Base-by-base conservation (phyloP, 257 asterid genomes). In the Phtheirospermum japonicum region DNA sequence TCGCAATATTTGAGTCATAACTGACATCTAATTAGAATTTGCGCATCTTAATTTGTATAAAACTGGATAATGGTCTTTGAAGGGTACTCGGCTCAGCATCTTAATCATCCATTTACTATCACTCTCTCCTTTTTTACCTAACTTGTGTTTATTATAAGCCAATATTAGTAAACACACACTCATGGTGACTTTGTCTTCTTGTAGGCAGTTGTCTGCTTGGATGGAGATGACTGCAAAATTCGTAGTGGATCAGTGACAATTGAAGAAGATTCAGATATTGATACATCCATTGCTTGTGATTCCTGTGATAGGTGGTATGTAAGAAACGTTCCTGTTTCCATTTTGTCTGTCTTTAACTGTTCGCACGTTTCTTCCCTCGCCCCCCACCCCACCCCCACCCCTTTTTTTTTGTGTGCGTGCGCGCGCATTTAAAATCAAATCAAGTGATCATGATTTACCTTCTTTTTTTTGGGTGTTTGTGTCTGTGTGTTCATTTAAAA, bases 161-260 rank as follows among this genome's bases (percentile, higher is more conserved):
- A 56, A 19, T 61, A 57, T 72, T 66, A 63, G 56, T 68, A 66
- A 67, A 67, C 71, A 55, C 64, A 73, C 55, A 54, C 78, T 73
- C 71, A 60, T 68, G 58, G 68, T 59, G 57, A 32, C 67, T 74
- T 78, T 78, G 55, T 71, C 78, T 57, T 81, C 74, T 80, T 76
- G 71, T 82, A 93, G 99, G 88, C 99, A 79, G 99, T 93, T 82
- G 84, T 76, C 79, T 93, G 99, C 85, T 83, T 93, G 86, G 97
- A 83, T 64, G 95, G 90, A 67, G 95, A 87, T 80, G 86, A 83
- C 81, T 93, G 99, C 90, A 87, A 87, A 72, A 71, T 93, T 71
- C 89, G 86, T 63, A 82, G 83, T 71, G 87, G 85, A 72, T 82
- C 83, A 63, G 83, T 77, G 63, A 73, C 79, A 59, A 59, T 75